Percentiles rank a stretch among this genome's conserved stretches.
Conservation (phyloP, 768 basidiomycete species). For the Rubroboletus satanas region DNA sequence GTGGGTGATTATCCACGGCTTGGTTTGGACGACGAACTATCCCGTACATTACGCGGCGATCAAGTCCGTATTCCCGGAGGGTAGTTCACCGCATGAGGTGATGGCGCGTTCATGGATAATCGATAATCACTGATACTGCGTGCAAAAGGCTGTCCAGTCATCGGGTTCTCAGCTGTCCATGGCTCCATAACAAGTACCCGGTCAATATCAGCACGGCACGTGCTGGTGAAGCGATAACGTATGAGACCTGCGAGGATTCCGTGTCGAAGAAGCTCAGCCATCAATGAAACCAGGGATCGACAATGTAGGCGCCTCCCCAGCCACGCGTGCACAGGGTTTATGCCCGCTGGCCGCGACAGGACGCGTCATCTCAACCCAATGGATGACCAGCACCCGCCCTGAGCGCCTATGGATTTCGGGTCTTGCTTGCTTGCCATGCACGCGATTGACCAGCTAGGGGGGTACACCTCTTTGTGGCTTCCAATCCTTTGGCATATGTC, state of each 20-base stretch:
- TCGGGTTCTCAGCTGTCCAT: not conserved
- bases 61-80: not conserved
- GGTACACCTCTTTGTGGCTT: not conserved
- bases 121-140: not conserved
- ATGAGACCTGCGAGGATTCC: not conserved
- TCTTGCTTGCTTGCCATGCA: not conserved
- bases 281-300: slow-evolving; percentile 17
- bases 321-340: slow-evolving; percentile 1
- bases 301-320: not conserved
- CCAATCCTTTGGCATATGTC: not conserved
- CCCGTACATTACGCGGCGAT: not conserved
- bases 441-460: not conserved
- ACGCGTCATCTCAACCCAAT: slow-evolving; percentile 4
- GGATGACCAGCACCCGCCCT: not conserved
- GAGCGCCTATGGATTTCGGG: not conserved
- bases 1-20: not conserved
- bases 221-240: slow-evolving; percentile 20
- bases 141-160: not conserved
- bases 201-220: slow-evolving; percentile 1
- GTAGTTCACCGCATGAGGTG: not conserved
- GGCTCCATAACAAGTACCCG: not conserved
- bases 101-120: not conserved
- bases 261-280: not conserved
- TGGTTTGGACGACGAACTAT: not conserved
- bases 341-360: not conserved